Base-by-base conservation (phyloP, 306 rosid genomes). In the Pyrus pyrifolia region DNA sequence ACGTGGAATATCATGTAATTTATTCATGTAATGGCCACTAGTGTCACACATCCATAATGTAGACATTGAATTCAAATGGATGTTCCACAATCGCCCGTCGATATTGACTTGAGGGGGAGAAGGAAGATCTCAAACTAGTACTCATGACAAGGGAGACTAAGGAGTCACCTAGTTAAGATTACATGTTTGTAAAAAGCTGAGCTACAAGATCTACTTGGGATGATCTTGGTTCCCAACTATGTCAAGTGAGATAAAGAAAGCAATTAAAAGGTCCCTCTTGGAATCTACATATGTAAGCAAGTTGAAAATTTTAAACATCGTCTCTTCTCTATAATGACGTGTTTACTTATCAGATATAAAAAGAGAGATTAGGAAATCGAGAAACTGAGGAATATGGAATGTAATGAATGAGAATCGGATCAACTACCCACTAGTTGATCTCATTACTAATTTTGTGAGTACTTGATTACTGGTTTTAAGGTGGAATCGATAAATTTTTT, bases 81-180 rank as follows among this genome's bases (percentile, higher is more conserved):
- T 73, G 70, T 71, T 82, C 89, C 84, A 84, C 80, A 79, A 77
- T 51, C 82, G 90, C 83, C 88, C 76, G 40, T 83, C 85, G 55
- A 86, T 76, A 75, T 90, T 91, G 96, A 88, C 91, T 70, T 69
- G 74, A 51, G 88, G 77, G 85, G 45, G 81, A 68, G 45, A 63
- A 61, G 70, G 51, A 51, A 27, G 75, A 51, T 58, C 88, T 69
- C 74, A 86, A 88, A 81, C 65, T 65, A 45, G 73, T 81, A 90
- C 88, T 91, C 89, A 90, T 92, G 83, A 82, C 84, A 70, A 75
- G 45, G 87, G 81, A 89, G 97, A 89, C 86, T 84, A 77, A 84
- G 80, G 86, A 88, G 83, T 86, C 87, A 82, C 79, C 80, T 78
- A 80, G 81, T 70, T 76, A 84, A 51, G 91, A 90, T 89, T 81